phyloP scores from a whole-genome alignment of 75 land plant genomes.

The Selaginella moellendorffii region DNA sequence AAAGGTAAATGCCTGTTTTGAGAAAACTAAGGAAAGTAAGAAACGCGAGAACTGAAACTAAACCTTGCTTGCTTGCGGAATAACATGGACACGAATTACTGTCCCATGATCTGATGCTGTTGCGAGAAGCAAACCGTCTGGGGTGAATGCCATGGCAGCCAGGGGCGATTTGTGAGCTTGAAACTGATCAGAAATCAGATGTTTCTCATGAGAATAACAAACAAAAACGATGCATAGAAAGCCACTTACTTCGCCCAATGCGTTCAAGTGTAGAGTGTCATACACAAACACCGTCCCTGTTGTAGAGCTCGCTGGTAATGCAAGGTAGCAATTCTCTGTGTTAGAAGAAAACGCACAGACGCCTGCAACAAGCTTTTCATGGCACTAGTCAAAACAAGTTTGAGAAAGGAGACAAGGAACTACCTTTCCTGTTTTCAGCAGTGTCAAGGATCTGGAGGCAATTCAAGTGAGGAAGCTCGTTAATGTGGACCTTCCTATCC shows the following conservation, averaged over 20 bases:
- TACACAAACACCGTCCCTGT: conserved; percentile 49
- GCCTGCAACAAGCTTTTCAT: conserved; percentile 23
- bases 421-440: conserved; percentile 54
- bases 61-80: conserved; percentile 66
- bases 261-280: conserved; percentile 57
- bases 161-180: conserved; percentile 58
- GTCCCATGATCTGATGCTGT: conserved; percentile 86
- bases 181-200: conserved; percentile 26
- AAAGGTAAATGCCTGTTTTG: conserved; percentile 62
- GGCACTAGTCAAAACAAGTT: background rate
- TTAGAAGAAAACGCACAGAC: conserved; percentile 65
- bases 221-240: too few species aligned
- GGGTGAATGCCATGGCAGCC: conserved; percentile 56
- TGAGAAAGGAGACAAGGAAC: background rate
- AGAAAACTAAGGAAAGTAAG: background rate
- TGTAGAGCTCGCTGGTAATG: conserved; percentile 61
- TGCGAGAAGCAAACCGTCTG: conserved; percentile 53
- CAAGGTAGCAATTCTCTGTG: conserved; percentile 52
- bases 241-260: conserved; percentile 61
- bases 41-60: background rate
- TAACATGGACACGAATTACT: conserved; percentile 53
- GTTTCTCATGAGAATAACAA: background rate
- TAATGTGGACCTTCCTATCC: conserved; percentile 57
- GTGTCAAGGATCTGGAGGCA: conserved; percentile 52
- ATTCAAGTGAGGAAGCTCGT: conserved; percentile 36